phyloP scores from a whole-genome alignment of 495 filamentous ascomycete genomes.

The Penicillium roqueforti region DNA sequence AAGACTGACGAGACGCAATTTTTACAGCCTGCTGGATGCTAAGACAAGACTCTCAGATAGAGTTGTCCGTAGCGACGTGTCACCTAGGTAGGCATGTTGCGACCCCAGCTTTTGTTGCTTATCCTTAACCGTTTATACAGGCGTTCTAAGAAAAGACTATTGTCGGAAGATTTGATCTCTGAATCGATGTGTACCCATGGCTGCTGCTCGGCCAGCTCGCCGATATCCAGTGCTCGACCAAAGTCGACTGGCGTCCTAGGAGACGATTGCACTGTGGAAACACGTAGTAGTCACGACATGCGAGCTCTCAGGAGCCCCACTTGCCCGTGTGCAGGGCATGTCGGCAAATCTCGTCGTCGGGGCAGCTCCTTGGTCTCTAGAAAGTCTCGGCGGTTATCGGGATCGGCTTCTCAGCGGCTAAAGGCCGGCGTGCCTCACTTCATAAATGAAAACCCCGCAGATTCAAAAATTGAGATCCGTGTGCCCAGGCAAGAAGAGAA shows the following conservation, averaged over 20 bases:
- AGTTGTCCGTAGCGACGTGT: neutral
- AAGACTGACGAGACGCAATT: neutral
- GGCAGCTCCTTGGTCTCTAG: constrained; percentile 9
- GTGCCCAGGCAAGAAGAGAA: neutral
- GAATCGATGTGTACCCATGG: constrained; percentile 25
- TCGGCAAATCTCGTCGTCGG: constrained; percentile 12
- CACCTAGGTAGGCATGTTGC: constrained; percentile 16
- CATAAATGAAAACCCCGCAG: neutral
- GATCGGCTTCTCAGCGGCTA: neutral
- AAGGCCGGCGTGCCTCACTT: neutral
- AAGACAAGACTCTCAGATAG: neutral
- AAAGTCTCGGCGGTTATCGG: constrained; percentile 7
- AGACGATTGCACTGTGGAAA: constrained; percentile 23
- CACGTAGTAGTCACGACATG: constrained; percentile 20
- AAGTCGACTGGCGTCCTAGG: constrained; percentile 16
- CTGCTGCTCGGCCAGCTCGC: constrained; percentile 20
- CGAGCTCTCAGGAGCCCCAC: constrained; percentile 13
- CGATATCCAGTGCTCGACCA: constrained; percentile 19
- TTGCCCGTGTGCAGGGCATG: constrained; percentile 12
- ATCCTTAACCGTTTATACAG: neutral
- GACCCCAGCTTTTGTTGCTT: neutral
- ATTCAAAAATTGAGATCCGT: neutral
- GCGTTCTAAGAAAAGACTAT: constrained; percentile 16
- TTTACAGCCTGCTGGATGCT: neutral
- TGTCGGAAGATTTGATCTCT: constrained; percentile 16